These are phyloP conservation scores for Hyaloperonospora arabidopsidis DNA, from an alignment of 352 stramenopile species.

Conservation along the genomic window DNA sequence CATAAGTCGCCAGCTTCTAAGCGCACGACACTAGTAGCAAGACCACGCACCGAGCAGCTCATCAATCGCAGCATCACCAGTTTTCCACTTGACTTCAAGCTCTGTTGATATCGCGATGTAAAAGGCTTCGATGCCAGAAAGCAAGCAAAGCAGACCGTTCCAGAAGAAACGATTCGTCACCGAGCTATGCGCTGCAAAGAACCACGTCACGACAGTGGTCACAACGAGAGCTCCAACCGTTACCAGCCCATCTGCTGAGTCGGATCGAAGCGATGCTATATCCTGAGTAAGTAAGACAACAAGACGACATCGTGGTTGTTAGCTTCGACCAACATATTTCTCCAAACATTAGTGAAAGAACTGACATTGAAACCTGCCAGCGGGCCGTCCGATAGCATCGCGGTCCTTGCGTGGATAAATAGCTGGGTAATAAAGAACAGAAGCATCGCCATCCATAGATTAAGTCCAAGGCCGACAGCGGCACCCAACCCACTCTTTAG, in stretches of 20 bases:
- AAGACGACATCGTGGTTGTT: neutral
- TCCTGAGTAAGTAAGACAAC: constrained; percentile 26
- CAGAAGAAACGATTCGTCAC: constrained; percentile 58
- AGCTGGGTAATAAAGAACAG: constrained; percentile 68
- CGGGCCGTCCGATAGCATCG: constrained; percentile 41
- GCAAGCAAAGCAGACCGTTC: constrained; percentile 56
- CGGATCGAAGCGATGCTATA: constrained; percentile 40
- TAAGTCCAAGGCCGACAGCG: constrained; percentile 41
- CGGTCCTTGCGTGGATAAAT: constrained; percentile 66
- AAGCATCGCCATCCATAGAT: constrained; percentile 36
- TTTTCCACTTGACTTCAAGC: constrained; percentile 54
- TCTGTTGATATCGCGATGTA: constrained; percentile 56
- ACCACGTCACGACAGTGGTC: constrained; percentile 36
- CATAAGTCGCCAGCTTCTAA: constrained; percentile 3
- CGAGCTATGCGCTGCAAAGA: constrained; percentile 29
- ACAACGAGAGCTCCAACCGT: constrained; percentile 31
- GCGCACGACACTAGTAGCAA: neutral
- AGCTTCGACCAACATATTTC: neutral
- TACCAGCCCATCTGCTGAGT: constrained; percentile 44
- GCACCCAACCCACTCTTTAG: constrained; percentile 27
- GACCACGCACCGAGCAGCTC: constrained; percentile 59
- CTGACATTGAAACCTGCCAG: constrained; percentile 48
- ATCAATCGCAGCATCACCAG: constrained; percentile 44
- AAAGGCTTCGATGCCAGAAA: constrained; percentile 46
- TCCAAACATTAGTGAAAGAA: neutral